These are phyloP conservation scores for Crithidia mellificae DNA, from an alignment of 208 protist genomes.

Conservation along the genomic window DNA sequence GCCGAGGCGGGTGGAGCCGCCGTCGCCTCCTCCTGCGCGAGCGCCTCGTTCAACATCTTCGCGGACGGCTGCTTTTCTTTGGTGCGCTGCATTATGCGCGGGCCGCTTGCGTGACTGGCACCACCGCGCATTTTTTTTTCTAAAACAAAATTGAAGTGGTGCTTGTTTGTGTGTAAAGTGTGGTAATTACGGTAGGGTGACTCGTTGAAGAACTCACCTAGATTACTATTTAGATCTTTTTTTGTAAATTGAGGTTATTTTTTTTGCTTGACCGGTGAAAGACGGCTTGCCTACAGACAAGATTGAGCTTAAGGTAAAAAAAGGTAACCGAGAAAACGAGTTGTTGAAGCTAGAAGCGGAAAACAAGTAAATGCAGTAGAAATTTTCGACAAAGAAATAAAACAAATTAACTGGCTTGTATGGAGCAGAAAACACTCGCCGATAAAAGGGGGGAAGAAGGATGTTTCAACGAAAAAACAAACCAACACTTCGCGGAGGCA, in stretches of 20 bases:
- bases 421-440: background rate
- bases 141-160: too few species aligned
- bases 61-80: slow-evolving; percentile 19
- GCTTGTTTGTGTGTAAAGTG: too few species aligned
- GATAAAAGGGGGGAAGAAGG: background rate
- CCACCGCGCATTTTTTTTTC: slow-evolving; percentile 10
- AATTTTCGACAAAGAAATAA: background rate
- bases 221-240: too few species aligned
- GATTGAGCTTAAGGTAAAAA: slow-evolving; percentile 1
- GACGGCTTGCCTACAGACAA: background rate
- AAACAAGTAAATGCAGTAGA: background rate
- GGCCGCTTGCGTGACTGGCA: background rate
- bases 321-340: too few species aligned
- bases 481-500: slow-evolving; percentile 9
- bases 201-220: too few species aligned
- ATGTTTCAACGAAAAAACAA: slow-evolving; percentile 9
- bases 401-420: slow-evolving; percentile 10
- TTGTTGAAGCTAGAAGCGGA: too few species aligned
- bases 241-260: too few species aligned
- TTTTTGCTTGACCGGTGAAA: too few species aligned
- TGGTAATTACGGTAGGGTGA: too few species aligned
- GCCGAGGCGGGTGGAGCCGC: background rate
- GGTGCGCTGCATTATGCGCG: slow-evolving; percentile 9
- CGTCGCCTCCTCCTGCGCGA: background rate
- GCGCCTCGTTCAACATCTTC: slow-evolving; percentile 17